A percentile compares a stretch with the other conserved stretches of the same genome.
These are phyloP conservation scores for Fusarium sulawesiense DNA, from an alignment of 2,329 filamentous ascomycete genomes.

Conservation along the genomic window DNA sequence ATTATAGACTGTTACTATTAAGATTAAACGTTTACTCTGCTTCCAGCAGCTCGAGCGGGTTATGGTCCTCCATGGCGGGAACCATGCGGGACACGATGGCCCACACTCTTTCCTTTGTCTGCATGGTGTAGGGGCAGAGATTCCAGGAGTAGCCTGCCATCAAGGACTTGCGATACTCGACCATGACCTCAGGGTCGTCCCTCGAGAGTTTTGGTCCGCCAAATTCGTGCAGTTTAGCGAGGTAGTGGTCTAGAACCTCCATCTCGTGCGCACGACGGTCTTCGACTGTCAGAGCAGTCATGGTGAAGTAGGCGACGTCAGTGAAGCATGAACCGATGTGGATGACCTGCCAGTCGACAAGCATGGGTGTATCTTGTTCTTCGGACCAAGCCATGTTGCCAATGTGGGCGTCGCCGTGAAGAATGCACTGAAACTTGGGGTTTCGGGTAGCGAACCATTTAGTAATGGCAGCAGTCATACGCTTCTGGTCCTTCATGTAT, in stretches of 20 bases:
- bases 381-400: conserved; percentile 11
- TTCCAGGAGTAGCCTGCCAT: conserved; percentile 5
- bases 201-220: not conserved
- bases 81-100: conserved; percentile 13
- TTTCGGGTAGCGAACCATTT: conserved; percentile 7
- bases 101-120: conserved; percentile 8
- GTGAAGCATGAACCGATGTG: conserved; percentile 5
- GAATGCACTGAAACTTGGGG: conserved; percentile 3
- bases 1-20: not conserved
- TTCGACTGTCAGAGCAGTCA: conserved; percentile 1
- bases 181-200: conserved; percentile 6
- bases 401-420: conserved; percentile 1
- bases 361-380: not conserved
- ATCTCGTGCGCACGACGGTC: conserved; percentile 17
- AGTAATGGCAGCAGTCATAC: conserved; percentile 2
- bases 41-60: conserved; percentile 1
- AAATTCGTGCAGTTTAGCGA: conserved; percentile 4
- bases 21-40: not conserved
- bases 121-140: conserved; percentile 14
- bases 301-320: conserved; percentile 5
- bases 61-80: conserved; percentile 23
- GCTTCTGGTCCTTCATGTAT: conserved; percentile 1
- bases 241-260: conserved; percentile 13
- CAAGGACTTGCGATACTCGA: not conserved
- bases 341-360: conserved; percentile 4